Evolutionary conservation across 352 stramenopile species (phyloP).

Genomic region (Globisporangium lucens): DNA sequence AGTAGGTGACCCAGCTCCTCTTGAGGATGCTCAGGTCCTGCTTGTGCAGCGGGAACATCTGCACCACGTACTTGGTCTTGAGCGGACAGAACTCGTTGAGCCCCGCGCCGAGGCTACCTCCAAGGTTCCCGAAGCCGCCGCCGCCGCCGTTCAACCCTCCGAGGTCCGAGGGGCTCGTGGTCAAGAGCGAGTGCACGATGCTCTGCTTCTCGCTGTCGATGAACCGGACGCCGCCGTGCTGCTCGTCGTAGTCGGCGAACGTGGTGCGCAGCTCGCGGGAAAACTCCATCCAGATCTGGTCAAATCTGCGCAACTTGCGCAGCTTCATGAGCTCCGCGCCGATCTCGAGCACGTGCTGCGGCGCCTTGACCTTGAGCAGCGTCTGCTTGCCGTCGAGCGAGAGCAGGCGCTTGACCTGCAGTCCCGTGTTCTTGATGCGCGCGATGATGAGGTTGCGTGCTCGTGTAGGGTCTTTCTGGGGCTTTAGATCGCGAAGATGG

Average conservation of each 20-base stretch:
- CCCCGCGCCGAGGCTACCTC: conserved; percentile 36
- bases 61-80: conserved; percentile 61
- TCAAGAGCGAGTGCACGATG: conserved; percentile 71
- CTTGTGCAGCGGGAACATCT: conserved; percentile 90
- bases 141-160: neutral
- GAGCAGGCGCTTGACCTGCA: conserved; percentile 70
- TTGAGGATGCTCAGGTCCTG: conserved; percentile 61
- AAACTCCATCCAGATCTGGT: conserved; percentile 83
- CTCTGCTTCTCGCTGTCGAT: conserved; percentile 82
- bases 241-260: conserved; percentile 63
- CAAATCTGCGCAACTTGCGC: conserved; percentile 61
- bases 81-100: conserved; percentile 72
- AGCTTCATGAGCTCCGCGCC: conserved; percentile 64
- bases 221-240: conserved; percentile 42
- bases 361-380: conserved; percentile 74
- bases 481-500: conserved; percentile 4
- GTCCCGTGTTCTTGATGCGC: conserved; percentile 53
- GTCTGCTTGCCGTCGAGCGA: conserved; percentile 74
- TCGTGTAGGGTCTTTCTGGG: conserved; percentile 15
- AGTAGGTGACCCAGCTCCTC: conserved; percentile 81
- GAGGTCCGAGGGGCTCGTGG: conserved; percentile 25
- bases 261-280: conserved; percentile 60
- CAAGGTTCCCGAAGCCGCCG: neutral
- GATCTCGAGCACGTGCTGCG: conserved; percentile 57
- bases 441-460: conserved; percentile 42